phyloP scores from a whole-genome alignment of 371 early-diverging fungal species.

The Mucor lusitanicus region DNA sequence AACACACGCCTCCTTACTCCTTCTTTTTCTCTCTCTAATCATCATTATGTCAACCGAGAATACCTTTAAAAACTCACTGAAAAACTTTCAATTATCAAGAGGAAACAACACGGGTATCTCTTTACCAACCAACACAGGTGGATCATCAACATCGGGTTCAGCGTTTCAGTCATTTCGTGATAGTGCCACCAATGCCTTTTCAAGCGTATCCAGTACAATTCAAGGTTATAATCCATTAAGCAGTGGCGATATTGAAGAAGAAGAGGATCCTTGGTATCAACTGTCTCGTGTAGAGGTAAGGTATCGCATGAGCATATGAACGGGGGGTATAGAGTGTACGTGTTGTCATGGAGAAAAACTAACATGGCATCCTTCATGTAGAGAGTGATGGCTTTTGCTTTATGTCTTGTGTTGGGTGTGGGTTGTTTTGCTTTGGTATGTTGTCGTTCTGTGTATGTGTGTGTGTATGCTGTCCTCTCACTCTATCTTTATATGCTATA shows the following conservation, averaged over 20 bases:
- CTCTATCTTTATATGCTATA: neutral
- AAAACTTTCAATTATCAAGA: conserved; percentile 39
- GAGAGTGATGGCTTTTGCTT: conserved; percentile 53
- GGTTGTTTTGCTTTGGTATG: conserved; percentile 50
- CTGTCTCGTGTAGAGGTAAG: conserved; percentile 50
- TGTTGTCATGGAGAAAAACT: neutral
- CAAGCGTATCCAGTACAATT: conserved; percentile 41
- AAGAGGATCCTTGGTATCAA: conserved; percentile 55
- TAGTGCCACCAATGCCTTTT: conserved; percentile 40
- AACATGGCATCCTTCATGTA: conserved; percentile 1
- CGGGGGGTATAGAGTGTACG: too few relatives aligned
- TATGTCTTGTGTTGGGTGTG: conserved; percentile 50
- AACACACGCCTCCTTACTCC: too few relatives aligned
- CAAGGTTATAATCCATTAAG: conserved; percentile 51
- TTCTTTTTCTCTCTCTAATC: neutral
- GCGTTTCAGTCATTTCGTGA: conserved; percentile 39
- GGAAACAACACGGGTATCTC: conserved; percentile 12
- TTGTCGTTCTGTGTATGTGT: neutral
- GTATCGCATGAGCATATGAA: neutral
- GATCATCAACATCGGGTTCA: conserved; percentile 5
- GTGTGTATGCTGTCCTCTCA: neutral
- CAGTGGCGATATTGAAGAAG: conserved; percentile 36
- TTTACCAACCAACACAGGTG: conserved; percentile 26
- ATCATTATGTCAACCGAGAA: conserved; percentile 36
- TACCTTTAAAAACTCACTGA: conserved; percentile 43